Evolutionary conservation across 2,329 filamentous ascomycete genomes (phyloP), one percentile per base, ranked within the genome.

Genomic region (Colletotrichum costaricense): DNA sequence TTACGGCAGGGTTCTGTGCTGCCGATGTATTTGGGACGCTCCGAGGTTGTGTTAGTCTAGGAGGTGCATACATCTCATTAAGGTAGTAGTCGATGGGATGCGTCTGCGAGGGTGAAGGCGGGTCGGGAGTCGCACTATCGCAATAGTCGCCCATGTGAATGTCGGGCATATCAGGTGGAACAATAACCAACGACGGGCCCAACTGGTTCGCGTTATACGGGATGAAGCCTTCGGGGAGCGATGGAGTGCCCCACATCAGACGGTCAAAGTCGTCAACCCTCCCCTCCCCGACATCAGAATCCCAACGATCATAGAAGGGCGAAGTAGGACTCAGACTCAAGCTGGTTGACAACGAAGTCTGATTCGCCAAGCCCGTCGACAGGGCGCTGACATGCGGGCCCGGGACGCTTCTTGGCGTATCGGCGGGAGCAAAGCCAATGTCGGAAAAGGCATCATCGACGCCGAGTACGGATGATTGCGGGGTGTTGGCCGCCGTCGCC

Each of bases 11-110:
- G 11, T 42, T 60, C 42, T 38, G 16, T 22, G 22, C 38, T 5
- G 35, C 19, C 1, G 42, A 22, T 26, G n/a, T 26, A 6, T 24
- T 35, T 49, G 52, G 49, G 14, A 72, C 14, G 28, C 49, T 62
- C 6, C 42, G 69, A 16, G 38, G 24, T 9, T 54, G 38, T 7
- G 49, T 19, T 28, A n/a, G 22, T 11, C 42, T 19, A 28, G n/a
- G 3, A 11, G 46, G 1, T 2, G 57, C 33, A 3, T 35, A 63
- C 3, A 3, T 30, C 16, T 33, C 16, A 2, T 28, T 54, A 22
- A 65, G 59, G 24, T 70, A 49, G 19, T 70, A 49, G 35, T 65
- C 70, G 26, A 62, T 65, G 5, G 46, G 60, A 42, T 73, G 66
- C 8, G 58, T 65, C 11, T 19, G n/a, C 7, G 60, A 46, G 28